These are phyloP conservation scores for Candida argentea DNA, from an alignment of 805 yeast genomes.

Conservation along the genomic window DNA sequence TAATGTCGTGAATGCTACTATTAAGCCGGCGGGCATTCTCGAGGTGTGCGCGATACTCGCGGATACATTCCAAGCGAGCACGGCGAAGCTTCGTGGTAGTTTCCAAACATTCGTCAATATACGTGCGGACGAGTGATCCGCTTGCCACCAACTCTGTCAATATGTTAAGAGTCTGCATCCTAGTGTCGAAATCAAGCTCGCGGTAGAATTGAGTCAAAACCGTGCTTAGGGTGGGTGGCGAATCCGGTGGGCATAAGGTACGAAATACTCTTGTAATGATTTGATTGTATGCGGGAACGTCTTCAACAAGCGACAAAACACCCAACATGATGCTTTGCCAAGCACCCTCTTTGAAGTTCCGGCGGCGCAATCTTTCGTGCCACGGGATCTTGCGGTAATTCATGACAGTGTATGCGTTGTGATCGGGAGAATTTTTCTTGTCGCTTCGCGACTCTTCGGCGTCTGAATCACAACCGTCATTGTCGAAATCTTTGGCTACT, in stretches of 20 bases:
- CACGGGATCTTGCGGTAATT: conserved; percentile 57
- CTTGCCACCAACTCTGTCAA: conserved; percentile 53
- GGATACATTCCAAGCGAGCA: conserved; percentile 52
- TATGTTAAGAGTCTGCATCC: conserved; percentile 49
- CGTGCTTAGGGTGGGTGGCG: conserved; percentile 38
- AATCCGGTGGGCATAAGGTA: conserved; percentile 46
- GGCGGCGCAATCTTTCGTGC: conserved; percentile 66
- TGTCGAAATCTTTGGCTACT: conserved; percentile 8
- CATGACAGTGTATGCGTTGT: conserved; percentile 38
- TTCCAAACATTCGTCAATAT: conserved; percentile 62
- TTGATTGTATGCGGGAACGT: conserved; percentile 43
- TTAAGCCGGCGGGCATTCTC: conserved; percentile 40
- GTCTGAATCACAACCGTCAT: conserved; percentile 11
- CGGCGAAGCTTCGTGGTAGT: conserved; percentile 52
- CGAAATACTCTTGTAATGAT: conserved; percentile 42
- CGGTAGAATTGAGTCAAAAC: conserved; percentile 47
- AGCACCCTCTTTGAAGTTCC: conserved; percentile 72
- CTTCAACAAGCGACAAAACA: conserved; percentile 49
- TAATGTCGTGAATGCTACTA: conserved; percentile 12
- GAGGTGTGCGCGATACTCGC: conserved; percentile 44
- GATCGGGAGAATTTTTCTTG: conserved; percentile 12
- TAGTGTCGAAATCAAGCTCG: conserved; percentile 40
- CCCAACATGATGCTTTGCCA: conserved; percentile 81
- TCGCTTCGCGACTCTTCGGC: conserved; percentile 14
- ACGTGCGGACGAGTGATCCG: conserved; percentile 47